These are phyloP conservation scores for Fusarium goolgardi DNA, from an alignment of 2,329 filamentous ascomycete species.

Conservation along the genomic window DNA sequence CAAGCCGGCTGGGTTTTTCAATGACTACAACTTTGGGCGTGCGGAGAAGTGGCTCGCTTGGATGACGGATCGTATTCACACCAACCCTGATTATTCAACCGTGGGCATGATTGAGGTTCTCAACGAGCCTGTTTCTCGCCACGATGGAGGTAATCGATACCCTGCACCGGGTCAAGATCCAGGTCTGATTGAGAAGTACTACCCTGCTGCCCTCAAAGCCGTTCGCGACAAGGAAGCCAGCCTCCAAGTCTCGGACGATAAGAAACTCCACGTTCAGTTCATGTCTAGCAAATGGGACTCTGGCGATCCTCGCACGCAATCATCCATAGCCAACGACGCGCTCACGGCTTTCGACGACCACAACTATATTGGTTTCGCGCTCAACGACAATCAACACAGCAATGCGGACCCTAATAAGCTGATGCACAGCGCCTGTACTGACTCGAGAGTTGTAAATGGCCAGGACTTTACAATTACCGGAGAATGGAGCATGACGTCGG, in stretches of 20 bases:
- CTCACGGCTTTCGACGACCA: conserved; percentile 31
- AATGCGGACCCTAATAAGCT: conserved; percentile 9
- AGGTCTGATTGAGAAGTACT: conserved; percentile 31
- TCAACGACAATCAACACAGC: background rate
- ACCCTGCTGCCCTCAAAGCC: conserved; percentile 25
- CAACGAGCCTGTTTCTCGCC: conserved; percentile 31
- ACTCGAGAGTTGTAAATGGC: conserved; percentile 19
- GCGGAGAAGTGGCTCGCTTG: conserved; percentile 35
- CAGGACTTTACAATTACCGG: conserved; percentile 32
- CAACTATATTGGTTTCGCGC: conserved; percentile 36
- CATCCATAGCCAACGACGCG: conserved; percentile 17
- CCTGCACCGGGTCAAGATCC: conserved; percentile 31
- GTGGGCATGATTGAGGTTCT: conserved; percentile 34
- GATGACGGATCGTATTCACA: conserved; percentile 38
- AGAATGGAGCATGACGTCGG: conserved; percentile 39
- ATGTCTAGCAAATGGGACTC: conserved; percentile 41
- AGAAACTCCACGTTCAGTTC: conserved; percentile 38
- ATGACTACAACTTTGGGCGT: conserved; percentile 35
- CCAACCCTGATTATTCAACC: conserved; percentile 7
- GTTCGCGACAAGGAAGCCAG: conserved; percentile 16
- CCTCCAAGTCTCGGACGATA: background rate
- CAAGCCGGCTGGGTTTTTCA: conserved; percentile 33
- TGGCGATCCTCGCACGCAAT: conserved; percentile 10
- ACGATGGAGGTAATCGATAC: conserved; percentile 25
- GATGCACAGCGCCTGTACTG: conserved; percentile 34